Evolutionary conservation across 106 monocot species (phyloP).

Genomic region (Acorus calamus): DNA sequence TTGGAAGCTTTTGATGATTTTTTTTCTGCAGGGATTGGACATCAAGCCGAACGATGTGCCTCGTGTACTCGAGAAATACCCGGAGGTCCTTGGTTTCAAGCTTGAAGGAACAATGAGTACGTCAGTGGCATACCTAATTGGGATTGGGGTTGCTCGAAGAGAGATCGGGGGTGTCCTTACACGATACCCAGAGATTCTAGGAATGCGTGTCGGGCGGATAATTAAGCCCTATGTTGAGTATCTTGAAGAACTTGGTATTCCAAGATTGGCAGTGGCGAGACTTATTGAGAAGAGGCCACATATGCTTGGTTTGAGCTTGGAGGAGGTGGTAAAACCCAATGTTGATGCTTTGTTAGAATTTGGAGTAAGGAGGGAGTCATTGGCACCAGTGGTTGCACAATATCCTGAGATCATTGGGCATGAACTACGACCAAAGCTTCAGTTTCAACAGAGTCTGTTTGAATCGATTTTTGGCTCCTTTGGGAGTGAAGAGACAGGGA

Average conservation of each 20-base stretch:
- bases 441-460: constrained; percentile 44
- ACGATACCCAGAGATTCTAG: constrained; percentile 73
- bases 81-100: constrained; percentile 90
- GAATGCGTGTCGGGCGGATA: constrained; percentile 75
- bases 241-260: constrained; percentile 57
- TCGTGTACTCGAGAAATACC: constrained; percentile 78
- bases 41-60: constrained; percentile 53
- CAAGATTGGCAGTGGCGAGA: constrained; percentile 47
- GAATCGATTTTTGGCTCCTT: constrained; percentile 46
- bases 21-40: constrained; percentile 61
- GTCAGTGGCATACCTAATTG: constrained; percentile 80
- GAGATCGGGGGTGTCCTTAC: constrained; percentile 62
- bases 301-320: constrained; percentile 68
- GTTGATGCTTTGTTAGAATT: constrained; percentile 55
- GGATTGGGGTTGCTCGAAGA: constrained; percentile 69
- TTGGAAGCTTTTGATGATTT: too few species aligned
- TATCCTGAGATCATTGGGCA: constrained; percentile 75
- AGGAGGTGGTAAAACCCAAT: constrained; percentile 62
- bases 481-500: constrained; percentile 52
- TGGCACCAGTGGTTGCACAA: constrained; percentile 39
- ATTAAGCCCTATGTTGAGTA: constrained; percentile 90
- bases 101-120: constrained; percentile 99
- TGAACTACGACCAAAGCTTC: constrained; percentile 61
- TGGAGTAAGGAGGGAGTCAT: constrained; percentile 40
- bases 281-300: constrained; percentile 68